Evolutionary conservation across 2,329 filamentous ascomycete species (phyloP).

Genomic region (Tolypocladium tundrense): DNA sequence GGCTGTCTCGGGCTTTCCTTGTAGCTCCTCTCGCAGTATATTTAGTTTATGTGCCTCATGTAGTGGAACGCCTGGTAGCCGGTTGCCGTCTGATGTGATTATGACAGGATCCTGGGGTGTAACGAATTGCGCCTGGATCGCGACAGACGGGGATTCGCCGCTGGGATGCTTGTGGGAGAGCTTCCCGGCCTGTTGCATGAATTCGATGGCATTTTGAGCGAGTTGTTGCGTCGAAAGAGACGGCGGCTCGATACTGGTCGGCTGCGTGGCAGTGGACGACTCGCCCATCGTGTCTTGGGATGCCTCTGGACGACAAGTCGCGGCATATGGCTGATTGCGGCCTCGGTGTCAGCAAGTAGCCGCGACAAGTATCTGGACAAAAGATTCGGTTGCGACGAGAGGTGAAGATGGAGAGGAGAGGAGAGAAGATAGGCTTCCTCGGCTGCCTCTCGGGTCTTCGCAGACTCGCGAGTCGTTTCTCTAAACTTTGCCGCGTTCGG

Average conservation of each 20-base stretch:
- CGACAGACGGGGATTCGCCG: slow-evolving; percentile 28
- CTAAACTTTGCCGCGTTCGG: background rate
- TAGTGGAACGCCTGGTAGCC: slow-evolving; percentile 59
- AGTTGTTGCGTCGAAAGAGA: slow-evolving; percentile 3
- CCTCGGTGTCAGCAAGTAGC: background rate
- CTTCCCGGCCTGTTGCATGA: slow-evolving; percentile 51
- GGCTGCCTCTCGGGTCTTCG: background rate
- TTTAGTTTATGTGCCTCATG: slow-evolving; percentile 64
- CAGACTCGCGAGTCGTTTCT: background rate
- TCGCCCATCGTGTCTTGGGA: background rate
- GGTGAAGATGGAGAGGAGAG: background rate
- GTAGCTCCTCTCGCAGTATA: slow-evolving; percentile 40
- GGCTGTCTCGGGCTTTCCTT: slow-evolving; percentile 16
- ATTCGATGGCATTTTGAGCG: slow-evolving; percentile 39
- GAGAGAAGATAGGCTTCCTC: background rate
- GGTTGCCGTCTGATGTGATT: slow-evolving; percentile 53
- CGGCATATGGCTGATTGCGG: background rate
- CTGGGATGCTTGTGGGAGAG: slow-evolving; percentile 31
- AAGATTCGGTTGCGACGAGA: too few species aligned
- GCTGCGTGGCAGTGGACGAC: background rate
- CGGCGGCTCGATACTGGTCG: background rate
- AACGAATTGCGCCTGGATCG: slow-evolving; percentile 52
- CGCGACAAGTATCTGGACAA: background rate
- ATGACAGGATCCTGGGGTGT: slow-evolving; percentile 66
- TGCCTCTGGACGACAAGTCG: background rate